Base-by-base conservation (phyloP, 1,284 basidiomycete genomes). In the Heterobasidion occidentale region DNA sequence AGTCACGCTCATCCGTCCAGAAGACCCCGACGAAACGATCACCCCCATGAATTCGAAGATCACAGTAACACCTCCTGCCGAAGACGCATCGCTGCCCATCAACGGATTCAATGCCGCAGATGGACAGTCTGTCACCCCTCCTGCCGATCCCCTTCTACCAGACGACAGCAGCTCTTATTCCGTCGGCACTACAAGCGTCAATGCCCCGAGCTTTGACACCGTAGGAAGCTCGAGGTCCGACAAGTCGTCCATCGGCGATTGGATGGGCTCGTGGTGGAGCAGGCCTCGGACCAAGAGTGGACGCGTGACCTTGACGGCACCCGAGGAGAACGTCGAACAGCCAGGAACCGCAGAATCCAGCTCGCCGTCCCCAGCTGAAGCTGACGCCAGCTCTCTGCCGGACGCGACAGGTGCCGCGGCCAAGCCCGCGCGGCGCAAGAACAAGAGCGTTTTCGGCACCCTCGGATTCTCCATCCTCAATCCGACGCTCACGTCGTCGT, bases 241-340 rank as follows among this genome's bases (percentile, higher is more conserved):
- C 8, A 63, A 63, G 17, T 57, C 65, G 9, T 62, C 61, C 1
- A 52, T 71, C 7, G 65, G 71, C 12, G 82, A 85, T 54, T 90
- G 87, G 87, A 81, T 89, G 77, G 84, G 85, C 1, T 80, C 78
- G 0, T 77, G 74, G 71, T 82, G 82, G 77, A 77, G 75, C 64
- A 79, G 77, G 59, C 67, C 70, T 7, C 45, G 73, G 68, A 60
- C 51, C 64, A 33, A 71, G 64, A 48, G 46, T 14, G 34, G 19
- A 7, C 56, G 53, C 7, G 36, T 42, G 6, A 35, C 56, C 14
- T 44, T 56, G 3, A 27, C 50, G 17, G 47, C 60, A 8, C 27
- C 52, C 1, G 20, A 7, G 7, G 48, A 27, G 45, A 33, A 51
- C 19, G 27, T 14, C 36, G 42, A 38, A 15, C 36, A 51, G 27